Base-by-base conservation (phyloP, 2,329 filamentous ascomycete genomes). In the Bimuria novae-zelandiae region DNA sequence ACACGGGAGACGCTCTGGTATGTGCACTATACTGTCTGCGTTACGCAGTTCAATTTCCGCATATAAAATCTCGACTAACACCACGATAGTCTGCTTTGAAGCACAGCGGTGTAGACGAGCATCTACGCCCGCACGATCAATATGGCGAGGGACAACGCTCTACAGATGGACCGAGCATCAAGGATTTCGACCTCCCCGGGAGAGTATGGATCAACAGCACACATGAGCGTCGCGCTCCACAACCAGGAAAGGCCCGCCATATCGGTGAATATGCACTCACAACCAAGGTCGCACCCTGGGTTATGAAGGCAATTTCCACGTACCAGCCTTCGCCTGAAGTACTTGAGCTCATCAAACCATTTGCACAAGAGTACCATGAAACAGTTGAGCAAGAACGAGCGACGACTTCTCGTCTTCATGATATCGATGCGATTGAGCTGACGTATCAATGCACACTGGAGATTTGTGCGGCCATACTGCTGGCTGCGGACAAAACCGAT, bases 401-500 rank as follows among this genome's bases (percentile, higher is more conserved):
- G 17, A 29, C 45, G 5, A 40, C 17, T 12, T 21, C 16, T 19
- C 33, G 45, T 14, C 22, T 40, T 12, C 45, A 49, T 12, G 45
- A 49, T 16, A 37, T 49, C 25, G 45, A 49, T 21, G 32, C 45
- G 2, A 49, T 49, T 14, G 45, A 49, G 16, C 25, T 49, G 35
- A 40, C 45, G 16, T 49, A 49, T n/a, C 45, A 49, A 40, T 49
- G 25, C 25, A 49, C 45, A n/a, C 23, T 49, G 35, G 35, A 40
- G 30, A 49, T 49, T 16, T 21, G 45, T 17, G 45, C 45, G 21
- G 45, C 45, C 3, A 40, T 49, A 14, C n/a, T 49, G 21, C 35
- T 49, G 4, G 45, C 45, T 27, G 45, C 45, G 10, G 35, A 49
- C n/a, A 21, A 12, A 7, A 49, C 45, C n/a, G 36, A 49, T 30